Percentiles rank a stretch among this genome's conserved stretches.
Conservation (phyloP, 2,329 filamentous ascomycete genomes). For the Sphaceloma murrayae region DNA sequence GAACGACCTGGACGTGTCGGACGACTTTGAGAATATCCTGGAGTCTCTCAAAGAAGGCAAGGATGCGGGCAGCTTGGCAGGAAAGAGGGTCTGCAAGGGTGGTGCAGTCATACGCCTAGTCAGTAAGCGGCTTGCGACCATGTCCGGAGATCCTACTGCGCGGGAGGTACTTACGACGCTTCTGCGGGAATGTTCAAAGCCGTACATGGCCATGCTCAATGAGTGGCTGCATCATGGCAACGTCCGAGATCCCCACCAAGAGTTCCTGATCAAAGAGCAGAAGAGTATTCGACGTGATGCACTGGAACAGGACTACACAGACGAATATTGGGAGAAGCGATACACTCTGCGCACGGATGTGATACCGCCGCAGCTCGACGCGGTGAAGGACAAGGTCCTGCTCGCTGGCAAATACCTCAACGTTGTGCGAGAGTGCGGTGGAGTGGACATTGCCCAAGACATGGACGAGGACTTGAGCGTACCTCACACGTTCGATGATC, state of each 20-base stretch:
- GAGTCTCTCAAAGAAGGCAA: constrained; percentile 82
- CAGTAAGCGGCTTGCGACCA: constrained; percentile 71
- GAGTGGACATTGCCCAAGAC: constrained; percentile 55
- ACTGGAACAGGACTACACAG: constrained; percentile 91
- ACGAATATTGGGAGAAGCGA: constrained; percentile 97
- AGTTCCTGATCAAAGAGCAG: constrained; percentile 92
- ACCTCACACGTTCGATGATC: constrained; percentile 87
- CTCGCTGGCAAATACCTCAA: constrained; percentile 96
- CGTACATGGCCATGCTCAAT: constrained; percentile 97
- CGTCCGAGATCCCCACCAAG: constrained; percentile 85
- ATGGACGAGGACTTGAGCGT: constrained; percentile 84
- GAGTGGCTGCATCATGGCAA: constrained; percentile 96
- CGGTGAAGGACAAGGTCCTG: constrained; percentile 86
- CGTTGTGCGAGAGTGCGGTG: constrained; percentile 92
- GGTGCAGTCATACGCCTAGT: constrained; percentile 85
- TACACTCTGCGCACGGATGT: constrained; percentile 91
- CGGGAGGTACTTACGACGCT: constrained; percentile 71
- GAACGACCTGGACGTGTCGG: constrained; percentile 55
- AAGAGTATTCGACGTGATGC: constrained; percentile 88
- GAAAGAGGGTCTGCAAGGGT: constrained; percentile 93
- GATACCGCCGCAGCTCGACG: constrained; percentile 82
- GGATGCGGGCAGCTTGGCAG: constrained; percentile 69
- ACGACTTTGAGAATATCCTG: constrained; percentile 83
- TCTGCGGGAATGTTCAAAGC: constrained; percentile 76
- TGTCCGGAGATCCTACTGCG: constrained; percentile 89